phyloP scores from a whole-genome alignment of 768 basidiomycete species.

The Candolleomyces efflorescens region DNA sequence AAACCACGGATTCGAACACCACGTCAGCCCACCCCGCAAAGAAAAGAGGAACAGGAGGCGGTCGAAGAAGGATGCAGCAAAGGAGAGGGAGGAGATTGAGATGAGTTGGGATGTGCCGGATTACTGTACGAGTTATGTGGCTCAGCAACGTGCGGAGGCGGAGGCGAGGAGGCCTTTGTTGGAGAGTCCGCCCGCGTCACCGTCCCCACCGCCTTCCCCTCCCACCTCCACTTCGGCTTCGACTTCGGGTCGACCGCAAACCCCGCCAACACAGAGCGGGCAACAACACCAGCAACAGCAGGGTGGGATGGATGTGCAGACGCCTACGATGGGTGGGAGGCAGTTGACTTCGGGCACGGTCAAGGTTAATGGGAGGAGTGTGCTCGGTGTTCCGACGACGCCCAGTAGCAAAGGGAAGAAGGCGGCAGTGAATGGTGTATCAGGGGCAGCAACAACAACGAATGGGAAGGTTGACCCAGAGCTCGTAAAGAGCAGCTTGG shows the following conservation, averaged over 20 bases:
- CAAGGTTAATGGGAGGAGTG: slow-evolving; percentile 17
- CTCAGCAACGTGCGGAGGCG: background rate
- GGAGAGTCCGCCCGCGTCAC: slow-evolving; percentile 17
- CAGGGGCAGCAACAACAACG: slow-evolving; percentile 25
- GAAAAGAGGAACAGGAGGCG: background rate
- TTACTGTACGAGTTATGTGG: slow-evolving; percentile 11
- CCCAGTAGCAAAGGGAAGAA: slow-evolving; percentile 17
- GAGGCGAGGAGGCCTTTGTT: slow-evolving; percentile 5
- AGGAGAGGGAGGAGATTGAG: slow-evolving; percentile 50
- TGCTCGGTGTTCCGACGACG: slow-evolving; percentile 8
- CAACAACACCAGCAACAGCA: too few species aligned
- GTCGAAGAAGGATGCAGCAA: slow-evolving; percentile 28
- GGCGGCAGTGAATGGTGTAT: slow-evolving; percentile 20
- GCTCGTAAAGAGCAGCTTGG: slow-evolving; percentile 3
- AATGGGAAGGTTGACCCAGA: slow-evolving; percentile 7
- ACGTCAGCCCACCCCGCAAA: background rate
- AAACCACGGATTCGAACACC: too few species aligned
- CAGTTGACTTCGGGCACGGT: slow-evolving; percentile 3
- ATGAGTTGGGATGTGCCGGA: slow-evolving; percentile 56
- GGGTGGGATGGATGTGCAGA: background rate
- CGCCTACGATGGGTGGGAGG: background rate
- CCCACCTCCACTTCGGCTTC: background rate
- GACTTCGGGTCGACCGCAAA: background rate
- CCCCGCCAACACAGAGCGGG: background rate
- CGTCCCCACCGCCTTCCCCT: slow-evolving; percentile 19